Evolutionary conservation across 2,329 filamentous ascomycete species (phyloP).

Genomic region (Ophidiomyces ophidiicola): DNA sequence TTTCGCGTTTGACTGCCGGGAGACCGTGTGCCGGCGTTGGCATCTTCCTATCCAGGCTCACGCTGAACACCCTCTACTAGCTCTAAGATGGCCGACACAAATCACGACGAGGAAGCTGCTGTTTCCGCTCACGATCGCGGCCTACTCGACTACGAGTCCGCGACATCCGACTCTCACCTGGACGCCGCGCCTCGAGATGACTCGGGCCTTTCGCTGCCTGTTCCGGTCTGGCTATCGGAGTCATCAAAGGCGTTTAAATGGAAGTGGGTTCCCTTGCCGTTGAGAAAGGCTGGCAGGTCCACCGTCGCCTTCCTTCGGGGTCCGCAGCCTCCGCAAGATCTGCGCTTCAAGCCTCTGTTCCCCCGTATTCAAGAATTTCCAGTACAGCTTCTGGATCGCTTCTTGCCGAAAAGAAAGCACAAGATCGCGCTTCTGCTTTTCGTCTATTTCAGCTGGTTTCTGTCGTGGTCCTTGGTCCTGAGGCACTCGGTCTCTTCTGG

Average conservation of each 20-base stretch:
- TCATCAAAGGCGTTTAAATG: constrained; percentile 37
- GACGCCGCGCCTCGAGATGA: constrained; percentile 7
- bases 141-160: constrained; percentile 25
- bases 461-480: constrained; percentile 37
- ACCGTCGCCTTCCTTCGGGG: constrained; percentile 37
- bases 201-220: constrained; percentile 17
- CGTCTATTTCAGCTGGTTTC: constrained; percentile 37
- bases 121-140: constrained; percentile 25
- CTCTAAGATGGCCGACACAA: constrained; percentile 22
- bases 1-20: no score
- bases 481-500: constrained; percentile 36
- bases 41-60: not conserved
- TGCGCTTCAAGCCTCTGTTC: constrained; percentile 37
- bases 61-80: not conserved
- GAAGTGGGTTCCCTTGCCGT: constrained; percentile 37
- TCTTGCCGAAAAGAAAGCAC: constrained; percentile 37
- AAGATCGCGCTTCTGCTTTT: constrained; percentile 33
- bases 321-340: constrained; percentile 35
- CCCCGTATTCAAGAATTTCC: constrained; percentile 38
- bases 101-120: constrained; percentile 24
- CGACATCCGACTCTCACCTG: constrained; percentile 21
- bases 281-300: constrained; percentile 34
- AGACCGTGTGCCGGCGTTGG: no score
- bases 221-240: constrained; percentile 39
- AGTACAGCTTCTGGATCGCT: constrained; percentile 31